A percentile compares a stretch with the other conserved stretches of the same genome.
These are phyloP conservation scores for Auricularia heimuer DNA, from an alignment of 768 basidiomycete genomes.

Conservation along the genomic window DNA sequence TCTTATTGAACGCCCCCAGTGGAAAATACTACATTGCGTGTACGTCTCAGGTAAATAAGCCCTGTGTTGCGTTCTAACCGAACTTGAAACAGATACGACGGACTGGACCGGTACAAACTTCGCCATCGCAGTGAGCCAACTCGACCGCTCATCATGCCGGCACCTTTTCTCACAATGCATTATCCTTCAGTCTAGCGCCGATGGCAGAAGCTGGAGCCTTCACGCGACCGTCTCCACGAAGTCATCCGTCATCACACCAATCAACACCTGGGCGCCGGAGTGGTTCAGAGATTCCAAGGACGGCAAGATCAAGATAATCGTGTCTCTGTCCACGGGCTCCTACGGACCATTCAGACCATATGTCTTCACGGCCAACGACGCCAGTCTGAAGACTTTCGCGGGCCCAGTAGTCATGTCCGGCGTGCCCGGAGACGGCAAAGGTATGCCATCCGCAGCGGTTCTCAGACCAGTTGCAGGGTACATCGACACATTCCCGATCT, in stretches of 20 bases:
- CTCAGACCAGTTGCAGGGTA: neutral
- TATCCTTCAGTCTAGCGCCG: neutral
- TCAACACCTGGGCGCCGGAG: slow-evolving; percentile 1
- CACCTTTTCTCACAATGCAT: neutral
- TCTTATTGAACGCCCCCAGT: neutral
- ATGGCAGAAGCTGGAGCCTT: neutral
- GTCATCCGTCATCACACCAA: neutral
- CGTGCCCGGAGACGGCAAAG: neutral
- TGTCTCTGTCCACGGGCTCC: neutral
- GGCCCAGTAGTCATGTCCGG: neutral
- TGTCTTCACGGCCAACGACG: neutral
- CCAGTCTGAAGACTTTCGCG: neutral
- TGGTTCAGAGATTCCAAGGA: slow-evolving; percentile 1
- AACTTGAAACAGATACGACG: neutral
- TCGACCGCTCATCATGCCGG: no score
- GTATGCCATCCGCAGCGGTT: neutral
- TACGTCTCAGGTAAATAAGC: neutral
- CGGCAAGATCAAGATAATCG: slow-evolving; percentile 2
- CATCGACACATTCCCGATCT: neutral
- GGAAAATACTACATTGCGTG: neutral
- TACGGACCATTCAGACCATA: neutral
- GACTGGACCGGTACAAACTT: neutral
- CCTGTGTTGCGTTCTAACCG: neutral
- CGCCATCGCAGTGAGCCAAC: neutral
- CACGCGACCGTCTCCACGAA: neutral